phyloP scores from a whole-genome alignment of 148 eudicot genomes.

The Vaccinium darrowii region DNA sequence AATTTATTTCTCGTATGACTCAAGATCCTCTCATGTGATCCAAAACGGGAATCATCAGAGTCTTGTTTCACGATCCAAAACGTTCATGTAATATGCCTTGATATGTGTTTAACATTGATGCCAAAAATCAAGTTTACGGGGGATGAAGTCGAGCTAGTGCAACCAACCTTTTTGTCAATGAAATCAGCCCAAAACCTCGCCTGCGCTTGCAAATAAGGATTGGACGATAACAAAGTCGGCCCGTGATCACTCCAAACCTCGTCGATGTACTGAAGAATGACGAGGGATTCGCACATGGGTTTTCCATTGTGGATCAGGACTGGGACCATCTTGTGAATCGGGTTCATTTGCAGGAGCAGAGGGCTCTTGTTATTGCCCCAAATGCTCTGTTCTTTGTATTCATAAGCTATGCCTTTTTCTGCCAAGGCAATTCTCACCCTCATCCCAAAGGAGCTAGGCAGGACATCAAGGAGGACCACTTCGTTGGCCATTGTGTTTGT shows the following conservation, averaged over 20 bases:
- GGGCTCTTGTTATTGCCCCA: constrained; percentile 25
- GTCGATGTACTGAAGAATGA: constrained; percentile 43
- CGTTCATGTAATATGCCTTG: too few relatives aligned
- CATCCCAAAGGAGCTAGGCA: constrained; percentile 18
- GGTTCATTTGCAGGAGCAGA: constrained; percentile 39
- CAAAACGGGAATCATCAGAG: too few relatives aligned
- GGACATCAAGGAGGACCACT: too few relatives aligned
- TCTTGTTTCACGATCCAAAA: too few relatives aligned
- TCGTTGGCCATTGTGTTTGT: too few relatives aligned
- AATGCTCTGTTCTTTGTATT: constrained; percentile 33
- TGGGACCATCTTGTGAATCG: constrained; percentile 45
- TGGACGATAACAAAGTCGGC: constrained; percentile 27
- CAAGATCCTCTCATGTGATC: too few relatives aligned
- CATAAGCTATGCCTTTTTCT: constrained; percentile 42
- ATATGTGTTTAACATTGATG: too few relatives aligned
- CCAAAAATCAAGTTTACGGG: too few relatives aligned
- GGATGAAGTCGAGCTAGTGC: not conserved
- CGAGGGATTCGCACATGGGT: constrained; percentile 44
- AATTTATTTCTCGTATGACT: too few relatives aligned
- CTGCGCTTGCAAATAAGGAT: constrained; percentile 35
- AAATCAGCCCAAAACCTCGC: constrained; percentile 55
- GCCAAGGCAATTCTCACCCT: constrained; percentile 43
- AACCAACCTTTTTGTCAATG: constrained; percentile 30
- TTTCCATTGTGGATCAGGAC: constrained; percentile 42
- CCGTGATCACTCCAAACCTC: constrained; percentile 36